These are phyloP conservation scores for Fusarium sp. DNA, from an alignment of 2,329 filamentous ascomycete species.

Conservation along the genomic window DNA sequence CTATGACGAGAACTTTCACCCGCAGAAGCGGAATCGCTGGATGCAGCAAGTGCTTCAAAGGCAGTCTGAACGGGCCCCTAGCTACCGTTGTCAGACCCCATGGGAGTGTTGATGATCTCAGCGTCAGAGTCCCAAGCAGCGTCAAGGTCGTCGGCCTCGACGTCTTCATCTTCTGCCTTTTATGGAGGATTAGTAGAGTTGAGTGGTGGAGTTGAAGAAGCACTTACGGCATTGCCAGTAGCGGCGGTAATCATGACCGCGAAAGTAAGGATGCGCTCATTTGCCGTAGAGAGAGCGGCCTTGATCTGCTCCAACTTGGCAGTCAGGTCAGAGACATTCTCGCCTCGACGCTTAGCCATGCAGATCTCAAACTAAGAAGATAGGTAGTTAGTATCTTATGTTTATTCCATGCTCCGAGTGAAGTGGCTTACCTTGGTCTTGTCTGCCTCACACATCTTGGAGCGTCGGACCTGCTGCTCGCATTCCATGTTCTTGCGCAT, in stretches of 20 bases:
- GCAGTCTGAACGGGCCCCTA: neutral
- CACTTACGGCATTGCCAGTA: neutral
- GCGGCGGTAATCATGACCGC: neutral
- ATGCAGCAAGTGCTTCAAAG: neutral
- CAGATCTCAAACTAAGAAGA: neutral
- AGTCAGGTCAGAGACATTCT: neutral
- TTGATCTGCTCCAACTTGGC: neutral
- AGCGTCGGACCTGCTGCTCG: neutral
- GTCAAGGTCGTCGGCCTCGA: neutral
- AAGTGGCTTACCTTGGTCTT: neutral
- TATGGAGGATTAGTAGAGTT: neutral
- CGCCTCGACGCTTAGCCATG: neutral
- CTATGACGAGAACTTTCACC: neutral
- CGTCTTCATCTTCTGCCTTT: neutral
- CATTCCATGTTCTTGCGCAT: neutral
- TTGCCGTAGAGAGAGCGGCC: neutral
- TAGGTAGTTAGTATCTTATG: neutral
- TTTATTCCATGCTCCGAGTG: neutral
- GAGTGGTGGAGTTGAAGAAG: neutral
- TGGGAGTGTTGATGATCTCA: neutral
- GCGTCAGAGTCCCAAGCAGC: neutral
- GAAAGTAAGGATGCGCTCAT: neutral
- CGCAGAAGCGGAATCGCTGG: neutral
- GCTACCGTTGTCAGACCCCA: neutral
- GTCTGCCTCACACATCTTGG: neutral